Evolutionary conservation across 1,139 yeast genomes (phyloP), one percentile per base, ranked within the genome.

Genomic region (Blastobotrys serpentis): DNA sequence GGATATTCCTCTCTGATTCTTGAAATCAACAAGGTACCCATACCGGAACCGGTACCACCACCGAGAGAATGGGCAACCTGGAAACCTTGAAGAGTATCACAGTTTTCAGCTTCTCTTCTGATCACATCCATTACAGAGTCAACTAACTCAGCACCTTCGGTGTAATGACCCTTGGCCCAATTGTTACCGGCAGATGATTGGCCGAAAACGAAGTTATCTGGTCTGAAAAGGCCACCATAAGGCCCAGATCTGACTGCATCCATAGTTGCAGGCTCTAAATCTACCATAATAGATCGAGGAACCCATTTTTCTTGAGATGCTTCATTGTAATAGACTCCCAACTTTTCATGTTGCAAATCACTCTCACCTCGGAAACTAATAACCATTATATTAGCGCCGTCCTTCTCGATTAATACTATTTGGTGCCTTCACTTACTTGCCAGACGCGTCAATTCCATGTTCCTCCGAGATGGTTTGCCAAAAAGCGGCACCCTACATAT

Each of bases 391-490:
- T n/a, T n/a, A n/a, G n/a, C n/a, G n/a, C n/a, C n/a, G n/a, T n/a
- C n/a, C n/a, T n/a, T n/a, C n/a, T n/a, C n/a, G n/a, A n/a, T n/a
- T n/a, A n/a, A n/a, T n/a, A n/a, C n/a, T n/a, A n/a, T n/a, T n/a
- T n/a, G n/a, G n/a, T n/a, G n/a, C n/a, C n/a, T n/a, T n/a, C n/a
- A n/a, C n/a, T n/a, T n/a, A n/a, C n/a, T n/a, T n/a, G n/a, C n/a
- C n/a, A n/a, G n/a, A n/a, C n/a, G n/a, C n/a, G n/a, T n/a, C n/a
- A n/a, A n/a, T n/a, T n/a, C 83, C 83, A 58, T 81, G 86, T 62
- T 81, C 86, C 53, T 77, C 79, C 61, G 80, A 76, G 58, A 81
- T 81, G 49, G 84, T 80, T 65, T 79, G 81, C 86, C 86, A 81
- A 64, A 81, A 81, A 48, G 85, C 84, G 47, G 84, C n/a, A n/a